Evolutionary conservation across 805 yeast genomes (phyloP).

Genomic region (Kluyveromyces aestuarii): DNA sequence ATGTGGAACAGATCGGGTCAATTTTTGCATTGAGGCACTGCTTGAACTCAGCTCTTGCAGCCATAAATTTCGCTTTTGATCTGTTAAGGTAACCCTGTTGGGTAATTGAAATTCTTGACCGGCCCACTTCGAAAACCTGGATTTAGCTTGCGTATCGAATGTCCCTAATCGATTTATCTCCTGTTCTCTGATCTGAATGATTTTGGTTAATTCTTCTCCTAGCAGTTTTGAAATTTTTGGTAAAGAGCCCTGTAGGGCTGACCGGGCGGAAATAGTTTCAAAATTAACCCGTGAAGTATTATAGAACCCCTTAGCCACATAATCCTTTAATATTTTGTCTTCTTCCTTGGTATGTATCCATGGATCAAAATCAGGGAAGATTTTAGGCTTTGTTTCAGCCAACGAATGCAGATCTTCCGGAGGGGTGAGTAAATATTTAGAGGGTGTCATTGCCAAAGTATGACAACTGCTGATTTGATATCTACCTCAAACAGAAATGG

Average conservation of each 20-base stretch:
- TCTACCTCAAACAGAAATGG: too few relatives aligned
- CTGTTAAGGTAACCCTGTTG: constrained; percentile 74
- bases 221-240: constrained; percentile 23
- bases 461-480: background rate
- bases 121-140: constrained; percentile 13
- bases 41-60: constrained; percentile 67
- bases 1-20: constrained; percentile 80
- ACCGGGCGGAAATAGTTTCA: constrained; percentile 30
- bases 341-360: constrained; percentile 26
- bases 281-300: constrained; percentile 26
- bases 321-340: constrained; percentile 23
- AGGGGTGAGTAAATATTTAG: constrained; percentile 23
- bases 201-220: constrained; percentile 22
- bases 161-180: constrained; percentile 23
- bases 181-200: constrained; percentile 23
- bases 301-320: constrained; percentile 28
- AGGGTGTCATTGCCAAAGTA: constrained; percentile 11
- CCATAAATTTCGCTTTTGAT: constrained; percentile 81
- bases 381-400: constrained; percentile 4
- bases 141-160: constrained; percentile 3
- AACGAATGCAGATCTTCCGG: constrained; percentile 28
- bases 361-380: constrained; percentile 29
- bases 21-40: constrained; percentile 50
- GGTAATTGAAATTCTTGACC: constrained; percentile 28
- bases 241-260: constrained; percentile 26